Percentiles rank a stretch among this genome's conserved stretches.
These are phyloP conservation scores for Capsella bursapastoris DNA, from an alignment of 345 rosid genomes.

Conservation along the genomic window DNA sequence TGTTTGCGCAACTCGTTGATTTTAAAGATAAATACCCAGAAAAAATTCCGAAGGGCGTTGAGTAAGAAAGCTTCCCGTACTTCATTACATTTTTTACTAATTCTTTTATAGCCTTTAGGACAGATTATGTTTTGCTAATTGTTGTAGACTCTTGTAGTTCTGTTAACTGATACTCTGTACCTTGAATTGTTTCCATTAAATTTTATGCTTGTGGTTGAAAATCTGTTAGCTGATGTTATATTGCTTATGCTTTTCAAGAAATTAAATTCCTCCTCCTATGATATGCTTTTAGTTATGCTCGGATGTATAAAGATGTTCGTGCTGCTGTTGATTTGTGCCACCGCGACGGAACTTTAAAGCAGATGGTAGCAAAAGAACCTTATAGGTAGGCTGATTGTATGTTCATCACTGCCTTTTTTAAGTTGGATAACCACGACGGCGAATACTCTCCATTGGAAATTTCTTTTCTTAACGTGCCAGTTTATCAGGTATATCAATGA, in stretches of 20 bases:
- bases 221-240: background rate
- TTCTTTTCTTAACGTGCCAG: background rate
- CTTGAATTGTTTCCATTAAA: background rate
- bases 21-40: conserved; percentile 82
- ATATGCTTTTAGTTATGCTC: conserved; percentile 61
- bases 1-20: conserved; percentile 97
- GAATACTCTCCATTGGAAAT: background rate
- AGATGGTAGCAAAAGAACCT: conserved; percentile 95
- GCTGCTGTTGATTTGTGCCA: conserved; percentile 99
- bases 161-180: background rate
- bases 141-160: background rate
- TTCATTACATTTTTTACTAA: conserved; percentile 5
- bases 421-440: background rate
- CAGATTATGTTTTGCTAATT: background rate
- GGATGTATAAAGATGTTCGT: conserved; percentile 91
- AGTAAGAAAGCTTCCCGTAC: conserved; percentile 58
- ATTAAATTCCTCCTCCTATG: conserved; percentile 1
- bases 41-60: conserved; percentile 58
- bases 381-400: conserved; percentile 44
- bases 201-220: background rate
- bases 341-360: conserved; percentile 96
- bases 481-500: conserved; percentile 78
- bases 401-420: background rate
- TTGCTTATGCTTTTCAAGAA: background rate
- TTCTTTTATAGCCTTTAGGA: background rate